Evolutionary conservation across 306 rosid genomes (phyloP), one percentile per base, ranked within the genome.

Genomic region (Ceratonia siliqua): DNA sequence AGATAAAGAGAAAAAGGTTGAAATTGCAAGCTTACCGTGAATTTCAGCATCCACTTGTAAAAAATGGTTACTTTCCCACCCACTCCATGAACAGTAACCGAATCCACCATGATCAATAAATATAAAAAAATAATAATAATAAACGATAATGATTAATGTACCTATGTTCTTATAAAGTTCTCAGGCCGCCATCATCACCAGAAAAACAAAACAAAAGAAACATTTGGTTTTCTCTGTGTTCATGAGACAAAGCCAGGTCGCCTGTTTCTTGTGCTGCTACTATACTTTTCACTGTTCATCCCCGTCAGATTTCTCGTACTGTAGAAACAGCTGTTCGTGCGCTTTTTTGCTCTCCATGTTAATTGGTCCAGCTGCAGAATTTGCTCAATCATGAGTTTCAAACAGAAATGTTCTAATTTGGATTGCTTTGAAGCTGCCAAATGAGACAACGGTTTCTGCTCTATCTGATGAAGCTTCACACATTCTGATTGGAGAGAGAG

Each of bases 41-140:
- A 30, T 20, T 15, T 72, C 71, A 73, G 78, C 38, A 5, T 28
- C 61, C 10, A 82, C 78, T 72, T 55, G 35, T 61, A 28, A 64
- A 13, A 74, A 72, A 11, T 65, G 66, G 64, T 30, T 66, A 48
- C 72, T 65, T 73, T 68, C 46, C 80, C 63, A 68, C 78, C 89
- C 72, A 83, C 88, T 70, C 85, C 71, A 78, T 72, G 43, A 21
- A 52, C 55, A 76, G 18, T 59, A 53, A 76, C 80, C 77, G 52
- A 73, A 81, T 81, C 70, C 70, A 73, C 69, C 28, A 42, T 56
- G 21, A 41, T 39, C 46, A 27, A 30, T 22, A 25, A 28, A 69
- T 11, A 24, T 18, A 21, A 28, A 43, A 48, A 6, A n/a, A n/a
- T n/a, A n/a, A n/a, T n/a, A n/a, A n/a, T n/a, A n/a, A n/a, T n/a